These are phyloP conservation scores for Polyporus arcularius DNA, from an alignment of 768 basidiomycete species.

Conservation along the genomic window DNA sequence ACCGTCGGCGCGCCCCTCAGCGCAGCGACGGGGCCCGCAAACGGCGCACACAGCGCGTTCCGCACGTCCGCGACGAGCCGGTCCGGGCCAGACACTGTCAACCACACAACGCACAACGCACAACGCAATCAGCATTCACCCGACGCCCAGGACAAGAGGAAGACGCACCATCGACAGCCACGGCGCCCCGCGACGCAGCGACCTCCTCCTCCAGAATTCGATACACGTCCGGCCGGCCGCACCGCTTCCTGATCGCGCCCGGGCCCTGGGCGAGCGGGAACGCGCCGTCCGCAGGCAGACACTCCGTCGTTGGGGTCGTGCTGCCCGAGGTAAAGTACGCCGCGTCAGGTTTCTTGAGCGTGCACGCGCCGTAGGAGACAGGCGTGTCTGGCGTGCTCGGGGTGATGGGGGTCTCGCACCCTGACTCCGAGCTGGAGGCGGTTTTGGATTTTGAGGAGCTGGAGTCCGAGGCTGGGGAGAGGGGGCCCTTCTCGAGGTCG, in stretches of 20 bases:
- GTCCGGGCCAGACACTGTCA: constrained; percentile 28
- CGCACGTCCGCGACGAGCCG: constrained; percentile 22
- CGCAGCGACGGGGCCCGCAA: constrained; percentile 16
- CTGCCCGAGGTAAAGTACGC: constrained; percentile 1
- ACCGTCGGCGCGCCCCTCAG: constrained; percentile 19
- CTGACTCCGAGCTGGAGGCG: too few relatives aligned
- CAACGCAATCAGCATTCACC: background rate
- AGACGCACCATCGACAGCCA: constrained; percentile 34
- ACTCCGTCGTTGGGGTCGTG: constrained; percentile 1
- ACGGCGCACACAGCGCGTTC: constrained; percentile 13
- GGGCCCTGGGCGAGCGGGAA: constrained; percentile 6
- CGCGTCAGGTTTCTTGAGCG: background rate
- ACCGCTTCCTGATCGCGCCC: background rate
- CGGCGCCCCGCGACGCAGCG: constrained; percentile 22
- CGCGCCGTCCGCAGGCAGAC: constrained; percentile 8
- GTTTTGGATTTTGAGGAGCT: too few relatives aligned
- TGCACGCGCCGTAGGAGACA: background rate
- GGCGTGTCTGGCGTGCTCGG: background rate
- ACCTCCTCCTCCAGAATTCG: constrained; percentile 29
- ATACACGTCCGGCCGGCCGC: constrained; percentile 30
- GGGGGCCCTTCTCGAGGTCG: background rate
- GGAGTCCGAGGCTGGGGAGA: background rate
- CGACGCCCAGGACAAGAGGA: background rate
- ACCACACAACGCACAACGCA: background rate
- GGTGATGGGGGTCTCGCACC: too few relatives aligned